Evolutionary conservation across 768 basidiomycete genomes (phyloP).

Genomic region (Hygrophorus pudorinus): DNA sequence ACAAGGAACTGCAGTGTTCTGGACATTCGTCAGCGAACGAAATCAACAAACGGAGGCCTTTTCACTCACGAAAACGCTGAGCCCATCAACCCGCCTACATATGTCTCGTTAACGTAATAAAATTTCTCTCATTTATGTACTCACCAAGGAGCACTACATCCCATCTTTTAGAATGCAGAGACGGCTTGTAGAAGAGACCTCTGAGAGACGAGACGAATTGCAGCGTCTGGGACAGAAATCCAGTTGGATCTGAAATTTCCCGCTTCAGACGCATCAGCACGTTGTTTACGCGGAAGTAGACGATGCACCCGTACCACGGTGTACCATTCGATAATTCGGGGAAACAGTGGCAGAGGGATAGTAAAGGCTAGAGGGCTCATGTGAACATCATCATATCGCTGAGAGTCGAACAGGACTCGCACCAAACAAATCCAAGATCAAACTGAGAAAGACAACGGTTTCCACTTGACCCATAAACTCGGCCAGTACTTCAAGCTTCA

Average conservation of each 20-base stretch:
- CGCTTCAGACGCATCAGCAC: slow-evolving; percentile 29
- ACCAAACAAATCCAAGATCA: slow-evolving; percentile 74
- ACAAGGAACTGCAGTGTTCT: slow-evolving; percentile 80
- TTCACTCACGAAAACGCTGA: slow-evolving; percentile 78
- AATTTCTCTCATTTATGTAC: slow-evolving; percentile 8
- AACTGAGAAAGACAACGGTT: slow-evolving; percentile 77
- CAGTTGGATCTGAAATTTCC: slow-evolving; percentile 59
- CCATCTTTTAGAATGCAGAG: slow-evolving; percentile 67
- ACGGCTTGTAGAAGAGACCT: slow-evolving; percentile 50
- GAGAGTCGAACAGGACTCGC: not conserved
- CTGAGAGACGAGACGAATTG: slow-evolving; percentile 56
- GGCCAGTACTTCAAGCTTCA: not conserved
- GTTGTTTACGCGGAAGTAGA: not conserved
- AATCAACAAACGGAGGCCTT: slow-evolving; percentile 3
- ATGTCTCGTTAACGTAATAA: slow-evolving; percentile 1
- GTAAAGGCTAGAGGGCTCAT: slow-evolving; percentile 54
- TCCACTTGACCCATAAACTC: slow-evolving; percentile 59
- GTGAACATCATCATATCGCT: not conserved
- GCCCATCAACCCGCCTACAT: slow-evolving; percentile 77
- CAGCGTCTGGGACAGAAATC: slow-evolving; percentile 68
- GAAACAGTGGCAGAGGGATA: slow-evolving; percentile 92
- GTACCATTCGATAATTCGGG: slow-evolving; percentile 95
- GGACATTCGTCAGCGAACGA: slow-evolving; percentile 13
- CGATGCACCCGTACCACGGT: slow-evolving; percentile 40
- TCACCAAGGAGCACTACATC: slow-evolving; percentile 87